Evolutionary conservation across 805 yeast species (phyloP), one percentile per base, ranked within the genome.

Genomic region (Myxozyma nipponensis): DNA sequence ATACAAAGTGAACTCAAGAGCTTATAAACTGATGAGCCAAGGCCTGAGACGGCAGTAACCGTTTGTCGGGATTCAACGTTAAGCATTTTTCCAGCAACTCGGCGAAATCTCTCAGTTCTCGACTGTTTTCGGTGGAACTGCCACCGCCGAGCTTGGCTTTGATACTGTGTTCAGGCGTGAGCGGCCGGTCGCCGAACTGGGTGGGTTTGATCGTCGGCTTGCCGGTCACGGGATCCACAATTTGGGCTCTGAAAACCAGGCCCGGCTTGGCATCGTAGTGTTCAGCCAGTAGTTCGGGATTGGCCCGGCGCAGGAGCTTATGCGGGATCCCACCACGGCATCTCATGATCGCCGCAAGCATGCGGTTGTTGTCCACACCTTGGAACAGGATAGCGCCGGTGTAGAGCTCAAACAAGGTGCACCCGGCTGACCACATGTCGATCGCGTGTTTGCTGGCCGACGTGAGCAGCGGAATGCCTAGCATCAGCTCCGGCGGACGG

Each of bases 361-460:
- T 67, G 18, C 89, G 93, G 52, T 89, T 95, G 68, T 89, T 91
- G 38, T 91, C 83, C 15, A 85, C 80, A 39, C 96, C 97, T 13
- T 96, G 90, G 66, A 89, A 89, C 49, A 89, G 71, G 1, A 95
- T 93, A 63, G 85, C 83, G 23, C 96, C 93, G 6, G 95, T 84
- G 66, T 88, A 86, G 86, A 89, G 84, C 64, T 89, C 97, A 6
- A 91, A 95, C 58, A 89, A 77, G 25, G 90, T 86, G 71, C 96
- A 89, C 3, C 96, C 97, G 25, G 91, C 86, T 9, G 95, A 85
- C 97, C 97, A 89, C 74, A 89, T 87, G 66, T 89, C 97, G 48
- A 90, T 87, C 3, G 95, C 61, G 42, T 53, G 62, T 32, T 56
- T 62, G 72, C 84, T 84, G 30, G 79, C 69, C 9, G 84, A 77